These are phyloP conservation scores for Brachypodium distachyon DNA, from an alignment of 202 grass and related monocot species.

Conservation along the genomic window DNA sequence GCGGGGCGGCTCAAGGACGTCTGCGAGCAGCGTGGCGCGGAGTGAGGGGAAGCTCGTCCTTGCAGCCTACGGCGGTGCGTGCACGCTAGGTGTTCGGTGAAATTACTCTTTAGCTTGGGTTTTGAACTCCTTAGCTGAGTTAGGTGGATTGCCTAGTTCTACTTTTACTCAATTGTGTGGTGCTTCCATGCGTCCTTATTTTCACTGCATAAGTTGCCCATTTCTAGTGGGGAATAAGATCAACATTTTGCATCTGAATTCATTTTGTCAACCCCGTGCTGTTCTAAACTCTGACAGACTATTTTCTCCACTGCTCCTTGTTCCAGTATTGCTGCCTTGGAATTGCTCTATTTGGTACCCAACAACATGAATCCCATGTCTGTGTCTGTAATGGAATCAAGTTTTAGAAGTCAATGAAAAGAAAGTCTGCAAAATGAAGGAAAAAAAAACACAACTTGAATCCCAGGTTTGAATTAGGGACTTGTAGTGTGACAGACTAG, in stretches of 20 bases:
- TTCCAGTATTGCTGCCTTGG: not conserved
- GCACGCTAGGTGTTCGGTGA: constrained; percentile 25
- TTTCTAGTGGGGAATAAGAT: not conserved
- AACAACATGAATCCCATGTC: not conserved
- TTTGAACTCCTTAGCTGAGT: not conserved
- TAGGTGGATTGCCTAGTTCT: not conserved
- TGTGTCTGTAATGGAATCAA: not conserved
- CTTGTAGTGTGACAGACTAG: no score
- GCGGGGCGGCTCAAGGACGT: constrained; percentile 51
- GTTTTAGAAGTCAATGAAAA: not conserved
- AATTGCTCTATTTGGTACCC: not conserved
- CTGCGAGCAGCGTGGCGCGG: not conserved
- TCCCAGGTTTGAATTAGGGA: not conserved
- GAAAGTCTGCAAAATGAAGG: not conserved
- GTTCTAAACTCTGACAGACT: not conserved
- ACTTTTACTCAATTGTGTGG: not conserved
- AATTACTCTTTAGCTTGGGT: not conserved
- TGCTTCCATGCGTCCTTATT: not conserved
- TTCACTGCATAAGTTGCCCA: not conserved
- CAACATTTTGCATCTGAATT: not conserved
- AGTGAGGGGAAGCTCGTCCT: not conserved
- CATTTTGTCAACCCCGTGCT: not conserved
- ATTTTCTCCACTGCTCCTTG: not conserved
- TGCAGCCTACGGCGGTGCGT: no score
- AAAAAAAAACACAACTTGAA: not conserved